These are phyloP conservation scores for Biscutella auriculata DNA, from an alignment of 441 rosid genomes.

Conservation along the genomic window DNA sequence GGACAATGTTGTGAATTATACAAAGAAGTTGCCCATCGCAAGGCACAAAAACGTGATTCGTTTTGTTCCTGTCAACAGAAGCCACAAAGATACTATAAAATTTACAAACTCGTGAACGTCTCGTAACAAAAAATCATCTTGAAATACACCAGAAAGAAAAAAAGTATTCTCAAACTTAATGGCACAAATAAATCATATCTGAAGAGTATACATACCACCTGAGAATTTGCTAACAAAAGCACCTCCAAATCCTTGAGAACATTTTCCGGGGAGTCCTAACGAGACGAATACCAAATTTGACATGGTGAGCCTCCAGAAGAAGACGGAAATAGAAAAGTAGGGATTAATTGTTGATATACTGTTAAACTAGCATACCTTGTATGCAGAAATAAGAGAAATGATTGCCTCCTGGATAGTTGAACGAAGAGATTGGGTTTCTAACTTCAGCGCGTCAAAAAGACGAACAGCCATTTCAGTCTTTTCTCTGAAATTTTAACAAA, in stretches of 20 bases:
- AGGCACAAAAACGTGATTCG: slow-evolving; percentile 92
- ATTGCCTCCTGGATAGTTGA: slow-evolving; percentile 77
- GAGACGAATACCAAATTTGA: slow-evolving; percentile 5
- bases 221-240: slow-evolving; percentile 62
- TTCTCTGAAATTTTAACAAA: slow-evolving; percentile 40
- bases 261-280: slow-evolving; percentile 67
- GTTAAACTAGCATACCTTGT: slow-evolving; percentile 45
- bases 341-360: background rate
- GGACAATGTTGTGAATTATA: slow-evolving; percentile 82
- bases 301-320: slow-evolving; percentile 8
- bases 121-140: background rate
- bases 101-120: slow-evolving; percentile 8
- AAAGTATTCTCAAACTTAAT: background rate
- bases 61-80: slow-evolving; percentile 57
- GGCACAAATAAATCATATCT: background rate
- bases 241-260: slow-evolving; percentile 69
- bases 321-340: background rate
- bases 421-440: slow-evolving; percentile 64
- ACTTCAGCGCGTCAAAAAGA: slow-evolving; percentile 79
- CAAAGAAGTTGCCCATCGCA: slow-evolving; percentile 85
- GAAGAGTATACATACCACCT: slow-evolving; percentile 39
- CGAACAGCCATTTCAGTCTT: slow-evolving; percentile 88
- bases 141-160: background rate
- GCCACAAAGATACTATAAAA: slow-evolving; percentile 9
- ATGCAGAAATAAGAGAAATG: slow-evolving; percentile 70